These are phyloP conservation scores for Takashimella tepidaria DNA, from an alignment of 1,284 basidiomycete species.

Conservation along the genomic window DNA sequence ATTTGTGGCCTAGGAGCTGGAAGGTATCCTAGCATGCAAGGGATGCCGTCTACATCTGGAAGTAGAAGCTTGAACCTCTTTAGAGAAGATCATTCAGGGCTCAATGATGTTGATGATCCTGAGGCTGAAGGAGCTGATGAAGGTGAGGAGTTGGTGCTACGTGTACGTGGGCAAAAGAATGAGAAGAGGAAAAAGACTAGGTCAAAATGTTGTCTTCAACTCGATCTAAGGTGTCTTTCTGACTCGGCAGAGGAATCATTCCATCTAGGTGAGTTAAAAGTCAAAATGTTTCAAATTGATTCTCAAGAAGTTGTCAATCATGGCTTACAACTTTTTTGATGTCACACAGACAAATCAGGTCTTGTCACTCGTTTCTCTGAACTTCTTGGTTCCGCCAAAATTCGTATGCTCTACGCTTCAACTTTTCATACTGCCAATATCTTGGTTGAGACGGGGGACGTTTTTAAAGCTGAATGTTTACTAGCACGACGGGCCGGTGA, in stretches of 20 bases:
- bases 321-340: too few relatives aligned
- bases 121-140: background rate
- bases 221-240: slow-evolving; percentile 30
- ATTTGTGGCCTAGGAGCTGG: too few relatives aligned
- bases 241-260: slow-evolving; percentile 3
- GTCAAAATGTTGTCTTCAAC: slow-evolving; percentile 42
- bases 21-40: background rate
- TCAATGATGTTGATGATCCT: background rate
- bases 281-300: too few relatives aligned
- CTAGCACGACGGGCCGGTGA: slow-evolving; percentile 10
- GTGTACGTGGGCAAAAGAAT: too few relatives aligned
- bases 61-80: background rate
- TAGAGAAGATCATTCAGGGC: slow-evolving; percentile 7
- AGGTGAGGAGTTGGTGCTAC: too few relatives aligned
- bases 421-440: slow-evolving; percentile 79
- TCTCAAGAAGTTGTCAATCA: too few relatives aligned
- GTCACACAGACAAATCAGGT: slow-evolving; percentile 51
- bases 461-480: slow-evolving; percentile 28
- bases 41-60: background rate
- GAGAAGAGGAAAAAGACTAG: slow-evolving; percentile 12
- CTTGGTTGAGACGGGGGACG: slow-evolving; percentile 51
- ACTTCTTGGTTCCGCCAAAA: slow-evolving; percentile 62
- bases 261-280: slow-evolving; percentile 9
- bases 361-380: slow-evolving; percentile 69
- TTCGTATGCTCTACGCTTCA: slow-evolving; percentile 78